Evolutionary conservation across 1,139 yeast species (phyloP).

Genomic region (Hyphopichia fennica): DNA sequence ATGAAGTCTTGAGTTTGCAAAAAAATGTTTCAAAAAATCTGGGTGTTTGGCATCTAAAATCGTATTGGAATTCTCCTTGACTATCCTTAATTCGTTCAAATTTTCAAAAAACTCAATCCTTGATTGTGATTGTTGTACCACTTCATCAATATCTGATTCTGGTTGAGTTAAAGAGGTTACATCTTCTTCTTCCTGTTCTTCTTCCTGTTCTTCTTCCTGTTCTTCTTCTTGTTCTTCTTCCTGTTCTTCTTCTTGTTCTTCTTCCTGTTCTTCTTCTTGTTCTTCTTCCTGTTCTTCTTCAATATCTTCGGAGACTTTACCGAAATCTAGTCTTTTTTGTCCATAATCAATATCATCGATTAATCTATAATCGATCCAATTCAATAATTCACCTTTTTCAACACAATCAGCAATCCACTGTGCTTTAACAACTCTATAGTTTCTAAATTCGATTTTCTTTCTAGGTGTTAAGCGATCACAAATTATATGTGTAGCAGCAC

Average conservation of each 20-base stretch:
- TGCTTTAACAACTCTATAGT: constrained; percentile 77
- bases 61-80: constrained; percentile 9
- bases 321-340: constrained; percentile 40
- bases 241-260: constrained; percentile 7
- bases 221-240: constrained; percentile 3
- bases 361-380: constrained; percentile 68
- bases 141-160: constrained; percentile 1
- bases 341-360: constrained; percentile 54
- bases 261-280: background rate
- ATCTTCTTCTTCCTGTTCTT: background rate
- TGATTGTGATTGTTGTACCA: constrained; percentile 1
- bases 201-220: background rate
- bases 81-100: constrained; percentile 1
- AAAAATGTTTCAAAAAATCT: constrained; percentile 67
- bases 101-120: constrained; percentile 5
- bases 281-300: constrained; percentile 7
- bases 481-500: constrained; percentile 79
- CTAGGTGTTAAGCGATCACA: constrained; percentile 79
- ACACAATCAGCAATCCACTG: constrained; percentile 78
- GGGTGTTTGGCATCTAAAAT: constrained; percentile 72
- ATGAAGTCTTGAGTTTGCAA: constrained; percentile 80
- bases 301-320: constrained; percentile 8
- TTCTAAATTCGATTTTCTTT: constrained; percentile 62
- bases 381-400: constrained; percentile 42
- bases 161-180: constrained; percentile 1